These are phyloP conservation scores for Volvox africanus DNA, from an alignment of 139 green algal species.

Conservation along the genomic window DNA sequence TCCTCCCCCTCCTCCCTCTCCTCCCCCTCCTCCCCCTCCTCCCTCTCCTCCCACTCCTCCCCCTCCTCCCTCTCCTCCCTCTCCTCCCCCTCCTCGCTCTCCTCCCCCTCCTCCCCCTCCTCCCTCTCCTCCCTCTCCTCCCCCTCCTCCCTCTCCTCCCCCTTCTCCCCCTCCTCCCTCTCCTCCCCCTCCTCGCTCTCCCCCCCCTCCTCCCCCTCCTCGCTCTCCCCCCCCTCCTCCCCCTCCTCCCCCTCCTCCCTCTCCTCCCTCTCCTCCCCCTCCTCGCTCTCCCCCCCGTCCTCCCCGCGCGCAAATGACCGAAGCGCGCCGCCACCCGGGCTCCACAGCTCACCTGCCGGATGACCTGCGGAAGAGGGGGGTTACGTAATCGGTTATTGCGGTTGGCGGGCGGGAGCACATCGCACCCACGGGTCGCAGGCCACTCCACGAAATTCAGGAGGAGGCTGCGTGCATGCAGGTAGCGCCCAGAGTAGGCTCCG, in stretches of 20 bases:
- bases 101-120: background rate
- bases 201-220: no score
- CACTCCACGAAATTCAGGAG: no score
- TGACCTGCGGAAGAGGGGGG: background rate
- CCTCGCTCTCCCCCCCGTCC: no score
- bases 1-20: background rate
- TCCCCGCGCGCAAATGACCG: background rate
- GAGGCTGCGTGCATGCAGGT: no score
- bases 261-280: background rate
- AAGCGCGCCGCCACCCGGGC: background rate
- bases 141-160: background rate
- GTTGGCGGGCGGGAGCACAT: no score
- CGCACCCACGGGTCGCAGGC: no score
- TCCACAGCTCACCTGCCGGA: background rate
- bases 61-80: background rate
- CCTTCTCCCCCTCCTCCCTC: background rate
- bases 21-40: no score
- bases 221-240: background rate
- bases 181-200: no score
- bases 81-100: no score
- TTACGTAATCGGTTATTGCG: no score
- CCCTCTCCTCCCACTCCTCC: background rate
- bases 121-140: no score
- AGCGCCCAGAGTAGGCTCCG: no score
- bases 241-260: background rate